Evolutionary conservation across 129 eudicot species (phyloP).

Genomic region (Rutidosis leptorrhynchoides): DNA sequence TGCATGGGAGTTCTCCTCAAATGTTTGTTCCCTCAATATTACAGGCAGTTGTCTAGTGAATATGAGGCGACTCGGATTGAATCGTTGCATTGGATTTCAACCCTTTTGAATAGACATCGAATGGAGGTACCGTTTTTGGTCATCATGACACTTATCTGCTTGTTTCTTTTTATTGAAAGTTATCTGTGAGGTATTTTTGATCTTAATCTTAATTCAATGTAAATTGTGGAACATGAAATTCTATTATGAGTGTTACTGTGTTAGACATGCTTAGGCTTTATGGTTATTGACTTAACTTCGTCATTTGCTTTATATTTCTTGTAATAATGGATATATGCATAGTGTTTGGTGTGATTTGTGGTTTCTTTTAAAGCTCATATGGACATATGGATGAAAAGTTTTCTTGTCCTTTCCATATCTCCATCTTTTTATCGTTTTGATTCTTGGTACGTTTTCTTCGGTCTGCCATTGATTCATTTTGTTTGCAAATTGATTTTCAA

Average conservation of each 20-base stretch:
- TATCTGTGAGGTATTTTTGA: not conserved
- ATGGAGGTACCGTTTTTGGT: conserved; percentile 49
- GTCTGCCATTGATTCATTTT: not conserved
- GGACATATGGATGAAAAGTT: no score
- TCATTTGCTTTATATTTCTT: not conserved
- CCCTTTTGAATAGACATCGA: conserved; percentile 81
- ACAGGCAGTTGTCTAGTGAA: conserved; percentile 90
- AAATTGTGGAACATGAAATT: not conserved
- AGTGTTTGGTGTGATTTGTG: not conserved
- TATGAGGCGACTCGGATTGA: conserved; percentile 98
- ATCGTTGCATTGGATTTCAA: conserved; percentile 94
- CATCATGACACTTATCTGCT: not conserved
- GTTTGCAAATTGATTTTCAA: not conserved
- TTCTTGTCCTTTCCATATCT: not conserved
- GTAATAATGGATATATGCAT: not conserved
- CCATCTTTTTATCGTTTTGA: no score
- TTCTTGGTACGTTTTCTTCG: not conserved
- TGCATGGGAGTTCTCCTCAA: conserved; percentile 14
- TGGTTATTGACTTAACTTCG: not conserved
- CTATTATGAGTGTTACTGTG: not conserved
- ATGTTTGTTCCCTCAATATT: conserved; percentile 22
- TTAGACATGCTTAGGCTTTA: not conserved
- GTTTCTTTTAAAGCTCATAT: not conserved
- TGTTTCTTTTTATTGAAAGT: not conserved
- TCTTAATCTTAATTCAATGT: not conserved